Percentiles rank a stretch among this genome's conserved stretches.
Conservation (phyloP, 192 early-diverging fungal genomes). For the Coemansia sp. region DNA sequence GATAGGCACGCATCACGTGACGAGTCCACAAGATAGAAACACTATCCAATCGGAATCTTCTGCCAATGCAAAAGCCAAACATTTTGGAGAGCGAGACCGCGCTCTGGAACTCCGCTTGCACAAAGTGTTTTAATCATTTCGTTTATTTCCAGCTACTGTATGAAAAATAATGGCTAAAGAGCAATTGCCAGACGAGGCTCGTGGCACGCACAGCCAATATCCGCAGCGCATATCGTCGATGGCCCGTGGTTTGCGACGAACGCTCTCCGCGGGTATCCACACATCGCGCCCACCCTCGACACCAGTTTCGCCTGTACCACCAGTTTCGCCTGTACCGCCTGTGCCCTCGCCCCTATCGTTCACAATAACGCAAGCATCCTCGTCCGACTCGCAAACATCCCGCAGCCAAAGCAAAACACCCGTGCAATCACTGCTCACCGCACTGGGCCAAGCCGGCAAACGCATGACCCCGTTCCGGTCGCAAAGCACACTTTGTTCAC, state of each 20-base stretch:
- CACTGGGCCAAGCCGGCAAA: not conserved
- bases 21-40: not conserved
- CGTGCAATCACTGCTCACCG: not conserved
- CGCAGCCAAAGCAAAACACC: not conserved
- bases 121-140: not conserved
- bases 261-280: not conserved
- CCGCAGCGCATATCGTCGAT: not conserved
- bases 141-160: not conserved
- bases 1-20: not conserved
- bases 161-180: not conserved
- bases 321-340: not conserved
- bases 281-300: too few relatives aligned
- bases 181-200: not conserved
- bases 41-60: too few relatives aligned
- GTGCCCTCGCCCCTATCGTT: slow-evolving; percentile 1
- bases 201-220: not conserved
- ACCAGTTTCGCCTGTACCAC: not conserved
- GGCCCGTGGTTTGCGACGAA: not conserved
- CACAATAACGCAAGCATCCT: slow-evolving; percentile 8
- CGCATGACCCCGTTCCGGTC: not conserved
- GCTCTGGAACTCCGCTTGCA: too few relatives aligned
- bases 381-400: not conserved
- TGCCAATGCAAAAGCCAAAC: too few relatives aligned
- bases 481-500: not conserved
- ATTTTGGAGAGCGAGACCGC: too few relatives aligned